Base-by-base conservation (phyloP, 495 filamentous ascomycete species). In the Polyplosphaeria fusca region DNA sequence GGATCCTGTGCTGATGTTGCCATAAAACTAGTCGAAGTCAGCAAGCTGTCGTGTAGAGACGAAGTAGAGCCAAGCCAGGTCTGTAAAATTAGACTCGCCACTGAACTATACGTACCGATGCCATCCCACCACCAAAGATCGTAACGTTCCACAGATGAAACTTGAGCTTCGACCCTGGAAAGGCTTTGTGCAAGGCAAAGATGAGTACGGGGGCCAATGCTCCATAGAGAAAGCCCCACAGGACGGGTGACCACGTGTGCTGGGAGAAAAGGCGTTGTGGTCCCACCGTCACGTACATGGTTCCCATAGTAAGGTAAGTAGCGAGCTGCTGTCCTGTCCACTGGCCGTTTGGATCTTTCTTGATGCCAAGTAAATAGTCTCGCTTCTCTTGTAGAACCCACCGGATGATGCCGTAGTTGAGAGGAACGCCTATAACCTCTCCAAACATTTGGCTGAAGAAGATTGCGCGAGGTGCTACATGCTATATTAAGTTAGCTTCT, bases 261-360 rank as follows among this genome's bases (percentile, higher is more conserved):
- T 75, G 65, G 38, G 69, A 60, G 66, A 82, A 84, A 11, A 84
- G 73, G 37, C 72, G 69, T 37, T 72, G 74, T 4, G 79, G 79
- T 0, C 80, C 79, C 19, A 83, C 65, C 16, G 82, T 66, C 9
- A 80, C 79, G 46, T 82, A 83, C 64, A 81, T 78, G 2, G 78
- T 73, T 4, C 74, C 77, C 40, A 76, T 68, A 0, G 77, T 79
- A 43, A 82, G 72, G 20, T 70, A 78, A 18, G 55, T 63, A 1
- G 70, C 60, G 1, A 82, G 48, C 2, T 47, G 53, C 47, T 83
- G 80, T 4, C 76, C 79, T 0, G 78, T 81, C 80, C 79, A 83
- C 52, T 82, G 80, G 53, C 76, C 73, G 0, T 78, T 70, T 0
- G 79, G 77, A 46, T 83, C 79, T 1, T 60, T 69, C 41, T 75